Base-by-base conservation (phyloP, 768 basidiomycete species). In the Lactarius hengduanensis region DNA sequence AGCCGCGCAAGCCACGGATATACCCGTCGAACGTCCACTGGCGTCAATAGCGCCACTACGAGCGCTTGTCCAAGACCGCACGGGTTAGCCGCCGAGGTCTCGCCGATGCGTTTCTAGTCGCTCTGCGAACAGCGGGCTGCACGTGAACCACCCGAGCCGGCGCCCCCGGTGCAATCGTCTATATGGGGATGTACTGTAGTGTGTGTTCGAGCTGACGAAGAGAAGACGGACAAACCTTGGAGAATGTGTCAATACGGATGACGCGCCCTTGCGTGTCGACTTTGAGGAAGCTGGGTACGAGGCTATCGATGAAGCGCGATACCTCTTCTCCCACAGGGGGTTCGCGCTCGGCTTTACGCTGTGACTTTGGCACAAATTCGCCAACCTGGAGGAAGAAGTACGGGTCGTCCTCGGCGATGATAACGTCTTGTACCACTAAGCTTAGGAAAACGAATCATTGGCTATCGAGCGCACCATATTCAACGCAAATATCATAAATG, bases 371-470 rank as follows among this genome's bases (percentile, higher is more conserved):
- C 8, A 79, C 72, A 74, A 89, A 91, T 2, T 76, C 68, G 0
- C 82, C 84, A 67, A 85, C 77, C 73, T 91, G 90, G 28, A 92
- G 78, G 78, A 91, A 90, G 76, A 84, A 87, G 75, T 92, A 92
- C 4, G 92, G 91, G 75, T 92, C 91, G 71, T 94, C 91, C 78
- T 93, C 91, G 62, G 89, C 85, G 66, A 91, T 91, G 70, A 92
- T 86, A 28, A 92, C 75, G 69, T 92, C 86, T 89, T 30, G 13
- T 7, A 22, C 6, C 43, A 15, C 18, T 26, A 5, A 15, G 22
- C 22, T 10, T 32, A 56, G 30, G n/a, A 68, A 34, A 64, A 3
- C 15, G 55, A 36, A 34, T 63, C 22, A 32, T 65, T 36, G 10
- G 28, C 22, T 20, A 53, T 22, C 47, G 18, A 1, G 61, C 76